Base-by-base conservation (phyloP, 2,329 filamentous ascomycete genomes). In the Penicillium sp. region DNA sequence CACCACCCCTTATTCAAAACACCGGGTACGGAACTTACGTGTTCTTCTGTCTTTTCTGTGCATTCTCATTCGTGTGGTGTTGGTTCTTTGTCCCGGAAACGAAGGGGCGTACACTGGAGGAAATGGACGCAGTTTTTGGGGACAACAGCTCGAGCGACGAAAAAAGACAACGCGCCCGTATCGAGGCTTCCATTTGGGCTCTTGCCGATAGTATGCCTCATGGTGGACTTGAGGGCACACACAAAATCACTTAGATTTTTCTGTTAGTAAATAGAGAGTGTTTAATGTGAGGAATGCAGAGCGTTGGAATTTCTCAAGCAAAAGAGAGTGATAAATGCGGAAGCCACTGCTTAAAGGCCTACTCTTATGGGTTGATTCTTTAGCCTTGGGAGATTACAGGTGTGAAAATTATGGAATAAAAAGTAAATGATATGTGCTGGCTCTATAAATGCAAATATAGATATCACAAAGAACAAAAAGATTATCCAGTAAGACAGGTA, bases 1-100 rank as follows among this genome's bases (percentile, higher is more conserved):
- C 84, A 0, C 85, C 85, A 0, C 77, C 84, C 1, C 78, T 88
- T 54, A 79, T 88, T 16, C 73, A 80, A 50, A 81, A 81, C 48
- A 83, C 73, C 0, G 74, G 74, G 0, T 77, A 68, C 55, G 75
- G 77, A 7, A 64, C 68, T 3, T 85, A 84, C 59, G 70, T 82
- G 45, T 84, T 85, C 71, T 85, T 85, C 54, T 79, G 76, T 0
- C 70, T 72, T 2, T 82, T 81, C 52, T 79, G 76, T 49, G 60
- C 77, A 6, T 59, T 81, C 4, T 77, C 77, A 0, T 65, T 76
- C 10, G 56, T 76, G 8, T 84, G 79, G 75, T 77, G 77, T 0
- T 80, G 67, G 66, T 55, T 77, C 36, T 79, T 80, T 50, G 76
- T 82, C 0, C 81, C 80, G 0, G 83, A 85, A 64, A 84, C 82